Evolutionary conservation across 2,329 filamentous ascomycete species (phyloP), one percentile per base, ranked within the genome.

Genomic region (Neodidymelliopsis sp.): DNA sequence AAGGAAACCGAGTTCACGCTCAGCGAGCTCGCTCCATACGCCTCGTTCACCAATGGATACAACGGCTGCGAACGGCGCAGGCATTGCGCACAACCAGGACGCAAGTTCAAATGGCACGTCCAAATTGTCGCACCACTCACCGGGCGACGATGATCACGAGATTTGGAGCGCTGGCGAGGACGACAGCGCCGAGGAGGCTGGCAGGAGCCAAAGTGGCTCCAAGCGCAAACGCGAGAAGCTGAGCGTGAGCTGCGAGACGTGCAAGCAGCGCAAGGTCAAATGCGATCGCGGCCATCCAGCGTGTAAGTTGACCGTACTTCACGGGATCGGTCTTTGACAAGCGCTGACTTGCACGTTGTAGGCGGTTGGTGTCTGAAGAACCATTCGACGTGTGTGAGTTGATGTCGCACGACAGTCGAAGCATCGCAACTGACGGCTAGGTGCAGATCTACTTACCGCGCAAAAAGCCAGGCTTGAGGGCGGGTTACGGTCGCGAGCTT

Each of bases 211-310:
- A 68, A 67, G 60, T 38, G 68, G 70, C 49, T 66, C 74, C 38
- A 81, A 81, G 67, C 77, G 79, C 53, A 79, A 79, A 66, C 71
- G 80, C 31, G 49, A 52, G 42, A 52, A 52, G 33, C 73, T 81
- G 66, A 76, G 74, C 38, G 81, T 83, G 24, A 81, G 78, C 62
- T 83, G 89, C 67, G 89, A 92, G 74, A 80, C 89, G 38, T 49
- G 89, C 77, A 91, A 92, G 74, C 85, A 89, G 71, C 79, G 89
- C 76, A 93, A 92, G 79, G 88, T 90, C 41, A 74, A 75, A 74
- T 75, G 71, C 72, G 88, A 92, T 72, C 83, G 89, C 25, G 86
- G 85, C 4, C 87, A 90, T 62, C 89, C 89, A 2, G 83, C 84
- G n/a, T 89, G 86, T 71, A 39, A 49, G 53, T 54, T 18, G 22